A percentile compares a stretch with the other conserved stretches of the same genome.
Evolutionary conservation across 257 asterid species (phyloP).

Genomic region (Marsdenia floribunda): DNA sequence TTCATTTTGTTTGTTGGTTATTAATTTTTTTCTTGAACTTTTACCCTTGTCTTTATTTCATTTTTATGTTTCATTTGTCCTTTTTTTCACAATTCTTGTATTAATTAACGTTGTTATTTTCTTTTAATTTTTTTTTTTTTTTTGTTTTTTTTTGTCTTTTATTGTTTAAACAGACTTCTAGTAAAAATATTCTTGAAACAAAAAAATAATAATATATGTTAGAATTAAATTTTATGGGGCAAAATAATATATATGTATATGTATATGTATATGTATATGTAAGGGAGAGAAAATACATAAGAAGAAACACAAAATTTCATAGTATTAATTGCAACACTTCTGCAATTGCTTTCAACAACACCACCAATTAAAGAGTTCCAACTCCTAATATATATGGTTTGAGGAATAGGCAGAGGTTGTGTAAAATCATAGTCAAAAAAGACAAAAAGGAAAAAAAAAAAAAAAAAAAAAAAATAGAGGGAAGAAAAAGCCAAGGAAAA

Average conservation of each 20-base stretch:
- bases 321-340: conserved; percentile 50
- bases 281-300: neutral
- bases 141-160: no score
- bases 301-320: neutral
- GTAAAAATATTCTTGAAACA: no score
- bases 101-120: neutral
- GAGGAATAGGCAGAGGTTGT: conserved; percentile 68
- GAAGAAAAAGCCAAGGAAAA: conserved; percentile 16
- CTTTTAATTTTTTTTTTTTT: no score
- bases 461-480: conserved; percentile 2
- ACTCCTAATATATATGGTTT: conserved; percentile 3
- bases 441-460: conserved; percentile 21
- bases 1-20: conserved; percentile 1
- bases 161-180: no score
- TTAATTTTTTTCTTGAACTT: conserved; percentile 3
- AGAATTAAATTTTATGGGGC: no score
- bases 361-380: conserved; percentile 27
- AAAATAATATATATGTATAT: no score
- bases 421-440: conserved; percentile 24
- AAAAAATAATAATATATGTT: no score
- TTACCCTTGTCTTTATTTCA: conserved; percentile 15
- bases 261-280: no score
- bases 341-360: conserved; percentile 42
- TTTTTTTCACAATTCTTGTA: neutral
- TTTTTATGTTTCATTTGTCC: neutral